Base-by-base conservation (phyloP, 495 filamentous ascomycete species). In the Penicillium tannophilum region DNA sequence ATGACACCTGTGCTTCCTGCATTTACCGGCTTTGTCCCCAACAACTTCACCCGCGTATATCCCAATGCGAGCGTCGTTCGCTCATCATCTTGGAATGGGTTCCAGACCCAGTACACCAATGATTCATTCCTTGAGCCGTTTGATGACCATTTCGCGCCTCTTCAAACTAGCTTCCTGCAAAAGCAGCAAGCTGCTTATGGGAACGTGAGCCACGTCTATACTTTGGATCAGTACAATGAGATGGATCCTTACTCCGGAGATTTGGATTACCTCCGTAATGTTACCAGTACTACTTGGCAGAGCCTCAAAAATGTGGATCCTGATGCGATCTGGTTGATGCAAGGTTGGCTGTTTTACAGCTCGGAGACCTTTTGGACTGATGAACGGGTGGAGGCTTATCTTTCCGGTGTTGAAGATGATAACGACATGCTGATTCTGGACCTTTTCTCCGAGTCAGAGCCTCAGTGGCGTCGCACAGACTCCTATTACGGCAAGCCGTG, bases 141-240 rank as follows among this genome's bases (percentile, higher is more conserved):
- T 20, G 80, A 83, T 52, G 68, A 74, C 8, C 60, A 76, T 16
- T 84, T 79, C 55, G 59, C 72, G 6, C 53, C 72, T 16, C 61
- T 84, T 1, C 82, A 84, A 53, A 62, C 63, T 28, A 72, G 68
- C 17, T 81, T 83, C 55, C 76, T 84, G 8, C 43, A 55, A 30
- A 83, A 83, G 56, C 82, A 84, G 58, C 62, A 68, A 9, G 68
- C 58, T 1, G 72, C 76, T 0, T 82, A 81, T 54, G 82, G 82
- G 1, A 78, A 82, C 56, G 68, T 84, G 47, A 81, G 73, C 7
- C 57, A 73, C 23, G 73, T 84, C 58, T 84, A 78, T 58, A 81
- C 80, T 0, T 71, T 84, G 4, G 81, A 84, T 56, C 81, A 83
- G 57, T 82, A 78, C 54, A 82, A 81, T 46, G 82, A 84, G 55